A percentile compares a stretch with the other conserved stretches of the same genome.
Conservation (phyloP, 2,329 filamentous ascomycete species). For the Trichophyton mentagrophytes region DNA sequence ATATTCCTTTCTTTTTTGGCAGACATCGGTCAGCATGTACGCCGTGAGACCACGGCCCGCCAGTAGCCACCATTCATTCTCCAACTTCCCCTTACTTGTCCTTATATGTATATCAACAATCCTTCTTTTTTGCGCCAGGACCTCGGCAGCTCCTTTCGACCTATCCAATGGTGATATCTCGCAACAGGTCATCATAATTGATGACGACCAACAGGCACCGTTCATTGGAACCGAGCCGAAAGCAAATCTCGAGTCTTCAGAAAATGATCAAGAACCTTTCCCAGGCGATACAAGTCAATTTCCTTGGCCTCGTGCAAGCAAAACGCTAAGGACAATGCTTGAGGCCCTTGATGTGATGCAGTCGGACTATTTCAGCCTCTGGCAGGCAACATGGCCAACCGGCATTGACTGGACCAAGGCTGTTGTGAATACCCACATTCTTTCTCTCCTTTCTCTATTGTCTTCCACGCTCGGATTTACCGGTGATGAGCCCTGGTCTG, state of each 20-base stretch:
- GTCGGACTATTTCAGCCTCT: conserved; percentile 59
- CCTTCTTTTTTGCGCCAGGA: not conserved
- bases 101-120: not conserved
- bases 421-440: conserved; percentile 67
- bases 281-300: conserved; percentile 8
- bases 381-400: conserved; percentile 69
- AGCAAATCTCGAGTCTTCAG: conserved; percentile 4
- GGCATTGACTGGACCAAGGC: conserved; percentile 92
- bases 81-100: not conserved
- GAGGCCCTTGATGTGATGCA: conserved; percentile 64
- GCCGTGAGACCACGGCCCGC: not conserved
- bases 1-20: not conserved
- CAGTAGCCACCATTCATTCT: not conserved
- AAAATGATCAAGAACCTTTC: conserved; percentile 15
- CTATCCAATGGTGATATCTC: not conserved
- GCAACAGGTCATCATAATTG: not conserved
- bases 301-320: conserved; percentile 1
- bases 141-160: not conserved
- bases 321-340: conserved; percentile 36
- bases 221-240: not conserved
- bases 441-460: conserved; percentile 58
- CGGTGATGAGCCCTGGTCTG: conserved; percentile 2
- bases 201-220: not conserved
- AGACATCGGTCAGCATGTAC: not conserved
- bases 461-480: conserved; percentile 37